A percentile compares a stretch with the other conserved stretches of the same genome.
Conservation (phyloP, 495 filamentous ascomycete species). For the Mytilinidion resinicola region DNA sequence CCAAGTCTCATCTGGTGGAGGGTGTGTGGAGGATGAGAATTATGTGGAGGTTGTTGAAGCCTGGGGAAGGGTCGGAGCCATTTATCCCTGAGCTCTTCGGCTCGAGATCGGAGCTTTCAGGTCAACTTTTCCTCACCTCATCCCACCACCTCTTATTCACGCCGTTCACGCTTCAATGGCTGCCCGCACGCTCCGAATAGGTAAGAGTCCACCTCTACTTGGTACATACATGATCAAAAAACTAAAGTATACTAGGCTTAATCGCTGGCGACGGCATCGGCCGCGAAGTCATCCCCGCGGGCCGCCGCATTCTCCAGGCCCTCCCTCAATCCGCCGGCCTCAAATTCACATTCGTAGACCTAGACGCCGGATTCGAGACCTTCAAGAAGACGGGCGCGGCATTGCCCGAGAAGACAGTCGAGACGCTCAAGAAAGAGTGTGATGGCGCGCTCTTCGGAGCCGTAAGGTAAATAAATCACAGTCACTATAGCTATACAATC, state of each 20-base stretch:
- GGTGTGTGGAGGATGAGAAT: background rate
- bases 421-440: slow-evolving; percentile 77
- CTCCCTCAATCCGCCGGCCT: slow-evolving; percentile 74
- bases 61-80: background rate
- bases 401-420: slow-evolving; percentile 83
- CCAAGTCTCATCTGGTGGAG: background rate
- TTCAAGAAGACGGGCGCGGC: slow-evolving; percentile 85
- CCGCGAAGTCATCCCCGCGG: slow-evolving; percentile 95
- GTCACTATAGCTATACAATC: background rate
- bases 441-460: slow-evolving; percentile 96
- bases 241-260: slow-evolving; percentile 54
- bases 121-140: slow-evolving; percentile 1
- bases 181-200: slow-evolving; percentile 53
- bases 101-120: background rate
- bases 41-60: background rate
- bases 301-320: slow-evolving; percentile 81
- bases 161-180: slow-evolving; percentile 31
- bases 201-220: slow-evolving; percentile 29
- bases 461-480: slow-evolving; percentile 66
- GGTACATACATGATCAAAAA: background rate
- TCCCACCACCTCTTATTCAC: background rate
- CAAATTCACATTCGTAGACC: slow-evolving; percentile 88
- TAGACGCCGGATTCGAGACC: slow-evolving; percentile 85
- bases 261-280: slow-evolving; percentile 98
- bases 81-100: background rate